These are phyloP conservation scores for Sporisorium iseilematis-ciliati DNA, from an alignment of 1,284 basidiomycete genomes.

Conservation along the genomic window DNA sequence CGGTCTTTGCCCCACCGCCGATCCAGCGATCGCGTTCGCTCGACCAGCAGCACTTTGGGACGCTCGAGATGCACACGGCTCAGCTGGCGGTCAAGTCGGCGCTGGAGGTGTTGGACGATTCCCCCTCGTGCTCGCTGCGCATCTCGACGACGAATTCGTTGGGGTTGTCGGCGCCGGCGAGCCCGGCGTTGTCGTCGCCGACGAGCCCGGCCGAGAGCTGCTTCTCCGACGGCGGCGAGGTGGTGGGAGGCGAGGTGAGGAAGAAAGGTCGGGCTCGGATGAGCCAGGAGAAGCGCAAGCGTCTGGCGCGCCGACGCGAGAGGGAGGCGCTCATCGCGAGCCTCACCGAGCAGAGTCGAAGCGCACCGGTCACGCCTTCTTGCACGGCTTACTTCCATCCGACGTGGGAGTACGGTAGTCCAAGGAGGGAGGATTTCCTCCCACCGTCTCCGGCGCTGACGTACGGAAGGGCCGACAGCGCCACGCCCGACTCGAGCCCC, in stretches of 20 bases:
- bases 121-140: conserved; percentile 12
- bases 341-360: background rate
- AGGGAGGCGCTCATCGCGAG: conserved; percentile 48
- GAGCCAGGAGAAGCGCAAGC: conserved; percentile 60
- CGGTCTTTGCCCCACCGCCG: background rate
- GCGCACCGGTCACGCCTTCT: too few species aligned
- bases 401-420: too few species aligned
- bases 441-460: too few species aligned
- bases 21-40: conserved; percentile 20
- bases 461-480: too few species aligned
- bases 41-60: conserved; percentile 3
- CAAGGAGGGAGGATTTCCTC: too few species aligned
- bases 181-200: conserved; percentile 29
- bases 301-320: conserved; percentile 52
- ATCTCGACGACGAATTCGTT: conserved; percentile 9
- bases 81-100: conserved; percentile 49
- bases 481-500: too few species aligned
- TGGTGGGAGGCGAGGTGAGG: conserved; percentile 8
- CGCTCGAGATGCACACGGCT: conserved; percentile 44
- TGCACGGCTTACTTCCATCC: too few species aligned
- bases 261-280: conserved; percentile 58
- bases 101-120: conserved; percentile 39
- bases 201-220: conserved; percentile 29
- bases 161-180: conserved; percentile 19
- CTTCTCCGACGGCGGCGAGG: conserved; percentile 30